Evolutionary conservation across 805 yeast species (phyloP), one percentile per base, ranked within the genome.

Genomic region (Candida golubevii): DNA sequence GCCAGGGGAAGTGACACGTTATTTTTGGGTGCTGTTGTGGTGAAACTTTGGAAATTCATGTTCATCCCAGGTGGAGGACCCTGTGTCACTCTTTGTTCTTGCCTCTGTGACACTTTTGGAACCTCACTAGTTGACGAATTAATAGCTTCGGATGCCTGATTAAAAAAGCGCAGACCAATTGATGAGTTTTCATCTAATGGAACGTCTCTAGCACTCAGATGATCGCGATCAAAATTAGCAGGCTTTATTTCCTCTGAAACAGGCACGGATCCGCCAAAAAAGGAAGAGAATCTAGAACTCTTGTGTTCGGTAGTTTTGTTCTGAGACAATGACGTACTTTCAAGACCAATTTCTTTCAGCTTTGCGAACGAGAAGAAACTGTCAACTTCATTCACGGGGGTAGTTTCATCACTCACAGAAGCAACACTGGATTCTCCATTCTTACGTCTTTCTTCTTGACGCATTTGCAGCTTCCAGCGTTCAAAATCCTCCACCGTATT

Each of bases 401-500:
- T 58, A 6, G 53, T 51, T 7, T 41, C 53, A 2, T 45, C 44
- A 8, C 46, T 43, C 8, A 47, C 55, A 2, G 18, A 18, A 5
- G 38, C 43, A 8, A 35, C 41, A 11, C 49, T 49, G 9, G 48
- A 50, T 23, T 72, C 77, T 6, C 78, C 79, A 38, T 72, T 69
- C 51, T 71, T 66, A 47, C 65, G 69, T 31, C 69, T 69, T 33
- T 78, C 79, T 54, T 77, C 78, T 38, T 69, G 60, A 48, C 69
- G 70, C 82, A 77, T 75, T 48, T 67, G 69, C 39, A 72, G 60
- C 58, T 78, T 77, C 84, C 84, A 79, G 48, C 66, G 70, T 55
- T 79, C 85, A 53, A 79, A 79, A 49, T 79, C 84, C 42, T 75
- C 74, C 3, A 76, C 75, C 0, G 82, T 72, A 42, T 70, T 75